Percentiles rank a stretch among this genome's conserved stretches.
phyloP scores from a whole-genome alignment of 495 filamentous ascomycete species.

The Penicillium simplicissimum region DNA sequence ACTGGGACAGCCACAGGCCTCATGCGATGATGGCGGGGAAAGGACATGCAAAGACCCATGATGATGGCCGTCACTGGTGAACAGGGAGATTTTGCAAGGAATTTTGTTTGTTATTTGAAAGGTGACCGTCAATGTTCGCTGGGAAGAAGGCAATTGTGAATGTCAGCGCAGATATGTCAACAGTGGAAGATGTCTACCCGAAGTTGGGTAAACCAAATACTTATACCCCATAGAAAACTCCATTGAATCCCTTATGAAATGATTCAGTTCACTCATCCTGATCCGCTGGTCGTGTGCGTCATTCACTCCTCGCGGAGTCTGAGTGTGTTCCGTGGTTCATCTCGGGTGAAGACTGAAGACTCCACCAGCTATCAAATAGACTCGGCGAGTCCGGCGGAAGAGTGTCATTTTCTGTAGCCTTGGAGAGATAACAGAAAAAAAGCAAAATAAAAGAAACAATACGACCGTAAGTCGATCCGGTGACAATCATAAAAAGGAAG shows the following conservation, averaged over 20 bases:
- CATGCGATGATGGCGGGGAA: slow-evolving; percentile 12
- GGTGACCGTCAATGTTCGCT: not conserved
- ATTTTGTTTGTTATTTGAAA: not conserved
- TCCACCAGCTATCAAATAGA: not conserved
- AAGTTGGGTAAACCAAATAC: not conserved
- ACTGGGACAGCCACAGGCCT: slow-evolving; percentile 9
- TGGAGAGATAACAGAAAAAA: not conserved
- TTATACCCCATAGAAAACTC: not conserved
- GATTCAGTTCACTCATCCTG: not conserved
- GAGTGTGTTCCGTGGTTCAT: not conserved
- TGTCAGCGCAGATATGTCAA: not conserved
- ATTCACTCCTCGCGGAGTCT: slow-evolving; percentile 4
- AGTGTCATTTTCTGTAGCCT: too few species aligned
- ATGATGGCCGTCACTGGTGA: not conserved
- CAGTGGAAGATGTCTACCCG: not conserved
- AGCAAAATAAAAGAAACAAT: not conserved
- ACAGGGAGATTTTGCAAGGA: not conserved
- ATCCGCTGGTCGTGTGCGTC: slow-evolving; percentile 14
- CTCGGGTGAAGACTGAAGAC: not conserved
- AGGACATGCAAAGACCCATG: slow-evolving; percentile 26
- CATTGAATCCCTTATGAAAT: too few species aligned
- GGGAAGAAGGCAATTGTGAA: not conserved
- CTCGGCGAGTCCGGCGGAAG: too few species aligned
- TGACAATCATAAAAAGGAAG: not conserved
- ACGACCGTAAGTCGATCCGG: not conserved